phyloP scores from a whole-genome alignment of 2,329 filamentous ascomycete species.

The Talaromyces sp. region DNA sequence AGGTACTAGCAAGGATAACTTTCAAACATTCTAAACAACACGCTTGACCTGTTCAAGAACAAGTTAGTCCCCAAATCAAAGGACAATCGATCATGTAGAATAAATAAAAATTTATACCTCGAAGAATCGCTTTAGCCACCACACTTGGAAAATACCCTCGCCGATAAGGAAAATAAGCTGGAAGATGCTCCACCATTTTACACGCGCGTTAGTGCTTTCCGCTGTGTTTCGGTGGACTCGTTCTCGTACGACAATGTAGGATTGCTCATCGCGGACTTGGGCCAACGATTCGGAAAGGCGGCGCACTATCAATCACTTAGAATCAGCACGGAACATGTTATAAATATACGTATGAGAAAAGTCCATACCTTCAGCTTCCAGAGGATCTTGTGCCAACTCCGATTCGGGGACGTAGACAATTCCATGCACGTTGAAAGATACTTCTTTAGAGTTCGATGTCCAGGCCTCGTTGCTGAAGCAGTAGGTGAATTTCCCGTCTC shows the following conservation, averaged over 20 bases:
- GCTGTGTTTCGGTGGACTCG: constrained; percentile 96
- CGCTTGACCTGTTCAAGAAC: constrained; percentile 43
- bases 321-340: constrained; percentile 7
- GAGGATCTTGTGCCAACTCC: constrained; percentile 77
- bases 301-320: constrained; percentile 57
- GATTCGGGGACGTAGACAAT: constrained; percentile 93
- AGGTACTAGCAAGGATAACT: background rate
- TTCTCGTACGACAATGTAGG: constrained; percentile 93
- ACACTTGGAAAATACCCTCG: constrained; percentile 96
- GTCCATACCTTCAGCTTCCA: constrained; percentile 78
- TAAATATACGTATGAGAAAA: background rate
- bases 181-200: constrained; percentile 99
- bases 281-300: constrained; percentile 78
- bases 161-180: constrained; percentile 84
- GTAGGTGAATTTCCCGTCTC: constrained; percentile 89
- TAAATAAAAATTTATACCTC: constrained; percentile 56
- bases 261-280: constrained; percentile 96
- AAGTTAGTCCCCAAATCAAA: constrained; percentile 6
- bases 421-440: constrained; percentile 98
- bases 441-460: constrained; percentile 93
- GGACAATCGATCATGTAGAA: background rate
- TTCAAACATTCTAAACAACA: constrained; percentile 35
- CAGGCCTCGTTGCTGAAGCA: constrained; percentile 99
- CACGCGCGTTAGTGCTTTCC: constrained; percentile 93
- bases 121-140: constrained; percentile 98